Evolutionary conservation across 23 red algal genomes (phyloP).

Genomic region (Chondrus crispus): DNA sequence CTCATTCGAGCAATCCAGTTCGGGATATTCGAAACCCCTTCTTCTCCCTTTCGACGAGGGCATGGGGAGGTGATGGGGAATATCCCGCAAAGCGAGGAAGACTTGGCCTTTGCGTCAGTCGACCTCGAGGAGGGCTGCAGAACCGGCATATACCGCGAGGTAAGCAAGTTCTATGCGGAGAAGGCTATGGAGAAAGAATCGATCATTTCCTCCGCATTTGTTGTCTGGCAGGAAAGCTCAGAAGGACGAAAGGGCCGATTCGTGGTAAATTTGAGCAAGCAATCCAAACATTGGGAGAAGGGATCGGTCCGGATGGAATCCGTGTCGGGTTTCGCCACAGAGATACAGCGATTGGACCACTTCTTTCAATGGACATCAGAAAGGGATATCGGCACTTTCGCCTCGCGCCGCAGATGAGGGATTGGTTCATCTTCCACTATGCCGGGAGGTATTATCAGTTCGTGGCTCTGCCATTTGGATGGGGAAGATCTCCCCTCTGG

Average conservation of each 20-base stretch:
- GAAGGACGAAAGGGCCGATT: conserved; percentile 9
- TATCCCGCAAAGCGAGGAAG: conserved; percentile 1
- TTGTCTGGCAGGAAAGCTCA: conserved; percentile 7
- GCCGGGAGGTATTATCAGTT: background rate
- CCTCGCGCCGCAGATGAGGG: background rate
- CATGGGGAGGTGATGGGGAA: background rate
- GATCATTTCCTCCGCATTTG: conserved; percentile 15
- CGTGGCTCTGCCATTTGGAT: background rate
- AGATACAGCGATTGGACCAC: background rate
- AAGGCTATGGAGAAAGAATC: background rate
- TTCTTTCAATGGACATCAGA: background rate
- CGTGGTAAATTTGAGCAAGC: conserved; percentile 9
- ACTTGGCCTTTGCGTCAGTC: background rate
- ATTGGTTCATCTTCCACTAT: conserved; percentile 35
- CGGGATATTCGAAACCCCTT: background rate
- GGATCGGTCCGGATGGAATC: conserved; percentile 22
- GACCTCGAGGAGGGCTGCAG: conserved; percentile 1
- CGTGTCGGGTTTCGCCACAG: background rate
- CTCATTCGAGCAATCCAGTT: background rate
- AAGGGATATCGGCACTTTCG: conserved; percentile 14
- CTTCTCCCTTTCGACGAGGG: background rate
- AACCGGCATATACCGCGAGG: background rate
- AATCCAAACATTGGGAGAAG: conserved; percentile 32
- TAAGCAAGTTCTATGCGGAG: background rate
- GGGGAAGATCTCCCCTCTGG: background rate